Percentiles rank a stretch among this genome's conserved stretches.
phyloP scores from a whole-genome alignment of 2,329 filamentous ascomycete genomes.

The Monosporascus sp. region DNA sequence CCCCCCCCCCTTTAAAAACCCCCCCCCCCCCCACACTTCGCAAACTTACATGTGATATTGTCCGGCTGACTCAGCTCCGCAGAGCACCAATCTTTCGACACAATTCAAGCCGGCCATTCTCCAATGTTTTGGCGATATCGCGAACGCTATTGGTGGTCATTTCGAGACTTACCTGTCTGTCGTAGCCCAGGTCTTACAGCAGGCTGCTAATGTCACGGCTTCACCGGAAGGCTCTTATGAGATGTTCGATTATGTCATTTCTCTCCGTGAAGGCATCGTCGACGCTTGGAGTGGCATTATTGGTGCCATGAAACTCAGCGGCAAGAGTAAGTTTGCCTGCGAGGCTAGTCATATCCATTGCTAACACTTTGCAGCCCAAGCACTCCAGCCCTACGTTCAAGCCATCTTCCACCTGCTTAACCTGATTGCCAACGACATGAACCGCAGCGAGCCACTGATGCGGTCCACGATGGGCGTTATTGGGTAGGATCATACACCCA shows the following conservation, averaged over 20 bases:
- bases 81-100: constrained; percentile 83
- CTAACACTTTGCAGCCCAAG: constrained; percentile 49
- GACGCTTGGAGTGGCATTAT: constrained; percentile 98
- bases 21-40: too few species aligned
- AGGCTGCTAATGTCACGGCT: constrained; percentile 78
- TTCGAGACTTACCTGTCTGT: constrained; percentile 93
- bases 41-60: too few species aligned
- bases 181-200: constrained; percentile 89
- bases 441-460: constrained; percentile 87
- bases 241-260: constrained; percentile 95
- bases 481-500: constrained; percentile 57
- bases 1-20: too few species aligned
- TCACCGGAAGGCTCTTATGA: constrained; percentile 80
- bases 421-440: constrained; percentile 72
- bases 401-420: constrained; percentile 85
- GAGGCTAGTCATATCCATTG: background rate
- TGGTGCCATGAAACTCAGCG: constrained; percentile 80
- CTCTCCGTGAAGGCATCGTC: constrained; percentile 94
- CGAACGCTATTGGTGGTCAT: constrained; percentile 82
- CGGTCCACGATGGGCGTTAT: constrained; percentile 96
- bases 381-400: constrained; percentile 72
- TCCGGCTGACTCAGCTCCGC: constrained; percentile 5
- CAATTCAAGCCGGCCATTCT: constrained; percentile 98
- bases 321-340: constrained; percentile 56
- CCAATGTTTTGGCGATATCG: constrained; percentile 97